Conservation (phyloP, 768 basidiomycete species). For the Paxillus ammoniavirescens region DNA sequence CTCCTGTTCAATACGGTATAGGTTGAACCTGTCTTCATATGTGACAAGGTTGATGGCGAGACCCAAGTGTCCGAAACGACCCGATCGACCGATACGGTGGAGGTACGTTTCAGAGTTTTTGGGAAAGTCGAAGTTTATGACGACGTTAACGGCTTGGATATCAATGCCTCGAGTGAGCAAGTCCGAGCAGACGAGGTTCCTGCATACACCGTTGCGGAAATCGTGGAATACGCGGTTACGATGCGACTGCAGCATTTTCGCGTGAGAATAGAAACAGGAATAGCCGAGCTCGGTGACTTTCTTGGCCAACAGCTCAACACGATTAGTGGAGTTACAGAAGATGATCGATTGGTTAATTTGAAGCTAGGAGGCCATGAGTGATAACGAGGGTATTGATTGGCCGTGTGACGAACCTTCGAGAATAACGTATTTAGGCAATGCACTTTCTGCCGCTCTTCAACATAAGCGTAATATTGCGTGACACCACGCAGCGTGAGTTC, state of each 20-base stretch:
- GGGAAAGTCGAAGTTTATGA: constrained; percentile 99
- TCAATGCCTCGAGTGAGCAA: constrained; percentile 98
- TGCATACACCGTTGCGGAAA: constrained; percentile 97
- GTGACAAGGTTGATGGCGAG: constrained; percentile 98
- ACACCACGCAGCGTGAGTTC: constrained; percentile 98
- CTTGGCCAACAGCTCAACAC: constrained; percentile 98
- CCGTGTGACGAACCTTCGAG: constrained; percentile 67
- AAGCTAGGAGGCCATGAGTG: constrained; percentile 50
- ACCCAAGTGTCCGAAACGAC: constrained; percentile 95
- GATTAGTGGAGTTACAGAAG: constrained; percentile 99
- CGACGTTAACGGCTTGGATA: constrained; percentile 99
- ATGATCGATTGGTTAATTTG: constrained; percentile 99
- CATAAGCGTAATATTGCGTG: constrained; percentile 99
- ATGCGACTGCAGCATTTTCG: constrained; percentile 98
- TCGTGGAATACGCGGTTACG: constrained; percentile 99
- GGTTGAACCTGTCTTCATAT: constrained; percentile 95
- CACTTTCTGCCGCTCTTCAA: constrained; percentile 98
- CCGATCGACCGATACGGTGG: constrained; percentile 96
- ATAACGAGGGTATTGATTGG: background rate
- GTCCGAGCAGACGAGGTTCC: constrained; percentile 97
- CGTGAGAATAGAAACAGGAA: constrained; percentile 99
- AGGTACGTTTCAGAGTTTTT: constrained; percentile 99
- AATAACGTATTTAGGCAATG: constrained; percentile 99
- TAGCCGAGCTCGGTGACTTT: constrained; percentile 99
- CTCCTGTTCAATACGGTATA: constrained; percentile 98